Conservation (phyloP, 2,329 filamentous ascomycete genomes). For the Onygena corvina region DNA sequence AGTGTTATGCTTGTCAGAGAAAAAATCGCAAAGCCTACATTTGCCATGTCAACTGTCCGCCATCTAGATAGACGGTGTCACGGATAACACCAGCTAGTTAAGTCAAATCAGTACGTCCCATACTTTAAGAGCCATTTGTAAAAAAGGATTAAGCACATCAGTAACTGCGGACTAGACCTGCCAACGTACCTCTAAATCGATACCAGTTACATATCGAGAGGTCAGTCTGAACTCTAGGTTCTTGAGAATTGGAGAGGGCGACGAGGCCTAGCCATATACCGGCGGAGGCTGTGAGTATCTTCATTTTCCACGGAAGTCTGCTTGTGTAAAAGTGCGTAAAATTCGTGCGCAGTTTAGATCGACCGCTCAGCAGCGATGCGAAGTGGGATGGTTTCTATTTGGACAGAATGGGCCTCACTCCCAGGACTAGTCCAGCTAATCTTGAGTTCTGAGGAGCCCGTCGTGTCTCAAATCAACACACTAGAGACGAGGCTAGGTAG, state of each 20-base stretch:
- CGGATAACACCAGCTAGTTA: slow-evolving; percentile 45
- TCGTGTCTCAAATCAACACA: too few relatives aligned
- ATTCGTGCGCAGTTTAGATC: neutral
- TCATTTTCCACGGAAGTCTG: neutral
- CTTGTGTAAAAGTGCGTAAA: neutral
- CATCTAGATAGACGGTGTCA: slow-evolving; percentile 55
- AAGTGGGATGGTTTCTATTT: neutral
- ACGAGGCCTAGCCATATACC: neutral
- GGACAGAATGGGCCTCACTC: neutral
- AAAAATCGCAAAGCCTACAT: slow-evolving; percentile 22
- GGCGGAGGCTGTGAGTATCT: neutral
- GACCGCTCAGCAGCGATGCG: neutral
- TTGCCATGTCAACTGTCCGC: slow-evolving; percentile 46
- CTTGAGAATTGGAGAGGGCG: neutral
- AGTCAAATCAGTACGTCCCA: slow-evolving; percentile 17
- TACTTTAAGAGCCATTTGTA: neutral
- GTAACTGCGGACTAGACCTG: too few relatives aligned
- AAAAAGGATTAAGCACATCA: neutral
- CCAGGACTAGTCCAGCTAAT: neutral
- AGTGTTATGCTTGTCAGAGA: neutral
- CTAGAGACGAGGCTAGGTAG: too few relatives aligned
- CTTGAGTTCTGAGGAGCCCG: neutral
- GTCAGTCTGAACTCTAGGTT: slow-evolving; percentile 38
- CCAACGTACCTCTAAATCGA: slow-evolving; percentile 30
- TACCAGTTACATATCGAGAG: slow-evolving; percentile 50